phyloP scores from a whole-genome alignment of 306 rosid species.

The Malus sieversii region DNA sequence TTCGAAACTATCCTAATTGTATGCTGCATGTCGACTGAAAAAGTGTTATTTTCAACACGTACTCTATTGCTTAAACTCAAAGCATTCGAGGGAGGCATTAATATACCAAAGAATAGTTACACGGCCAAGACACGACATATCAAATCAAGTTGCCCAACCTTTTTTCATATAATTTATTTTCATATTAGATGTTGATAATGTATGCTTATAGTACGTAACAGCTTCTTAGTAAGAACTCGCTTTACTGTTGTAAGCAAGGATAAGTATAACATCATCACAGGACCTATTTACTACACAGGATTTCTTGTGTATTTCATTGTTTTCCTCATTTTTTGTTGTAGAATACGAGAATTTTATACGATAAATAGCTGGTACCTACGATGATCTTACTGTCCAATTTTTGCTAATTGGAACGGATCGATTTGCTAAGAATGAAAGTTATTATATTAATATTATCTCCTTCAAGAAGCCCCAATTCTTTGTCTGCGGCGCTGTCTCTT shows the following conservation, averaged over 20 bases:
- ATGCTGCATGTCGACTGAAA: too few species aligned
- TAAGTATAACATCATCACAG: too few species aligned
- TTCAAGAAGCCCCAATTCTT: background rate
- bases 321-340: background rate
- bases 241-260: background rate
- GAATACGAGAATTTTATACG: background rate
- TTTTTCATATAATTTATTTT: too few species aligned
- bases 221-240: background rate
- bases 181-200: background rate
- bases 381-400: background rate
- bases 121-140: background rate
- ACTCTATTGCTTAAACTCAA: background rate
- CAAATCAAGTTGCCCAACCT: background rate
- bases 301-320: background rate
- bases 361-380: background rate
- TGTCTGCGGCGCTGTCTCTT: conserved; percentile 6
- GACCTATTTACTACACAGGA: too few species aligned
- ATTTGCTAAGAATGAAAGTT: background rate
- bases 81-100: background rate
- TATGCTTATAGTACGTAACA: background rate
- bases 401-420: background rate
- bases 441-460: background rate
- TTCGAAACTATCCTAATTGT: too few species aligned
- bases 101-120: background rate
- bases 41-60: too few species aligned